Conservation (phyloP, 139 green algal species). For the Volvox reticuliferus region DNA sequence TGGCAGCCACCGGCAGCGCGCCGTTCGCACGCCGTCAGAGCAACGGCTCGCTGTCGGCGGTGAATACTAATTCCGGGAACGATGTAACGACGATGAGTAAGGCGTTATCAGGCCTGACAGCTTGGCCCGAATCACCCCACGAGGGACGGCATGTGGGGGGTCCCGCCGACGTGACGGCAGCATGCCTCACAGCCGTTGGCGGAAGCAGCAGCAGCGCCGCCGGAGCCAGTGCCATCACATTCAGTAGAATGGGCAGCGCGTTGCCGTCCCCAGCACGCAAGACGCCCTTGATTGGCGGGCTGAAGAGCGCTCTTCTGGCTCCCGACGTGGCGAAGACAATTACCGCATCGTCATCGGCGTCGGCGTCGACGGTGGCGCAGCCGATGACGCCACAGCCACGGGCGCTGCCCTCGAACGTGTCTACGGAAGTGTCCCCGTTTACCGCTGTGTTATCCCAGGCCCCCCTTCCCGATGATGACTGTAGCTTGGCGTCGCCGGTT, state of each 20-base stretch:
- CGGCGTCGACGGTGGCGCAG: not conserved
- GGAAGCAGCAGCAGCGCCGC: not conserved
- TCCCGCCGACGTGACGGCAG: not conserved
- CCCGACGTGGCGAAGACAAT: not conserved
- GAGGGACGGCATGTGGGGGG: not conserved
- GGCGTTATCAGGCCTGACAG: not conserved
- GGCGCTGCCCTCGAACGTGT: not conserved
- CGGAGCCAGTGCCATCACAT: not conserved
- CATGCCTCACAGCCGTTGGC: not conserved
- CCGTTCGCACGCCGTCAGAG: not conserved
- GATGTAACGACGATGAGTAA: slow-evolving; percentile 10
- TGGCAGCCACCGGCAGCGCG: not conserved
- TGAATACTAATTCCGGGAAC: not conserved
- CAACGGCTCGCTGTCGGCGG: not conserved
- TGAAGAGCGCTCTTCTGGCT: not conserved
- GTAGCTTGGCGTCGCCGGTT: not conserved
- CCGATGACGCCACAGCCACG: not conserved
- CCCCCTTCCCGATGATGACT: not conserved
- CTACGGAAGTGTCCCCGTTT: not conserved
- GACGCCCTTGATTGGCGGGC: not conserved
- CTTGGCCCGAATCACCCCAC: slow-evolving; percentile 36
- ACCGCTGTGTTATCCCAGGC: not conserved
- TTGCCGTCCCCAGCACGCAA: not conserved
- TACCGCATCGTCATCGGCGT: not conserved
- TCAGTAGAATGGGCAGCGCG: not conserved